These are phyloP conservation scores for Durio zibethinus DNA, from an alignment of 345 rosid species.

Conservation along the genomic window DNA sequence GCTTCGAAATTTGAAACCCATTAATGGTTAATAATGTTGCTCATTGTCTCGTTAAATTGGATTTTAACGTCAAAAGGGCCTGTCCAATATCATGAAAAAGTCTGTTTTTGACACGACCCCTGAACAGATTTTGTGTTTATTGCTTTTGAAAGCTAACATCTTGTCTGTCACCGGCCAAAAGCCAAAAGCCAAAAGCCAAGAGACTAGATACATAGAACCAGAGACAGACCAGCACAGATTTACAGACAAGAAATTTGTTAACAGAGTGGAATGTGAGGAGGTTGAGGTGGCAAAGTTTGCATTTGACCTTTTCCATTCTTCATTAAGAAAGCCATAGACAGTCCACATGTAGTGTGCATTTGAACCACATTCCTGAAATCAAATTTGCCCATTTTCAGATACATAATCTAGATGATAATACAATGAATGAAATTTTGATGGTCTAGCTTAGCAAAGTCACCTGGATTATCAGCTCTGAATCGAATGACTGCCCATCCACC, in stretches of 20 bases:
- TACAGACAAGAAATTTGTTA: not conserved
- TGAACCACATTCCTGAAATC: not conserved
- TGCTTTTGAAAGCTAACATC: not conserved
- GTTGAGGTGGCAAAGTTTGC: constrained; percentile 11
- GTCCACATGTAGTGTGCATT: constrained; percentile 13
- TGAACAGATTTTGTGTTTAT: not conserved
- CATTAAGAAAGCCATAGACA: constrained; percentile 19
- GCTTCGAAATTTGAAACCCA: not conserved
- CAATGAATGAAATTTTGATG: no score
- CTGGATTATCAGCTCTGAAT: constrained; percentile 76
- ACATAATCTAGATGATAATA: not conserved
- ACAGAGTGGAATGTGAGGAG: constrained; percentile 12
- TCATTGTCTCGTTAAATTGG: not conserved
- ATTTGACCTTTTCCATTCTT: constrained; percentile 14
- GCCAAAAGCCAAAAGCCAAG: no score
- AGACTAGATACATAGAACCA: not conserved
- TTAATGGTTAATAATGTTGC: not conserved
- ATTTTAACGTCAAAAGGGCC: not conserved
- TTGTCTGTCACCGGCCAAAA: no score
- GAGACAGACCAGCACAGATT: not conserved
- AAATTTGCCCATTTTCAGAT: not conserved
- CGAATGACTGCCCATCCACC: constrained; percentile 79
- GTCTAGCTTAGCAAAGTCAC: constrained; percentile 22
- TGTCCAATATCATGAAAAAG: no score
- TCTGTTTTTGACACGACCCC: no score